phyloP scores from a whole-genome alignment of 164 flowering plant genomes.

The Macadamia tetraphylla region DNA sequence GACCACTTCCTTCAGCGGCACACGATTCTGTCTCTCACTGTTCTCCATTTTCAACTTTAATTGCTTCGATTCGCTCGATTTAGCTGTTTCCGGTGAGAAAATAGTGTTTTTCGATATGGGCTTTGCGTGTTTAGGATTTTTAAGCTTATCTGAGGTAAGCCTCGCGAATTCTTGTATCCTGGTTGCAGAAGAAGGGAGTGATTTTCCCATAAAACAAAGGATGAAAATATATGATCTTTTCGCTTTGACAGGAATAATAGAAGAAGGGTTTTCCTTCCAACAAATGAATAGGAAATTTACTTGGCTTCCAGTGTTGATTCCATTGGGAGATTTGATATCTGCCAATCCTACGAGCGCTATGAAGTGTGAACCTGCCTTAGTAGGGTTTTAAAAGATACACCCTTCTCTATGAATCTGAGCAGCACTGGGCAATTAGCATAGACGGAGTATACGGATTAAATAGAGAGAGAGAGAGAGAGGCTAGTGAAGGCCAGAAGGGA shows the following conservation, averaged over 20 bases:
- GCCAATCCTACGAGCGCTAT: not conserved
- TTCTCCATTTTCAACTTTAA: constrained; percentile 16
- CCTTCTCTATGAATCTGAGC: no score
- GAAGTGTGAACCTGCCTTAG: not conserved
- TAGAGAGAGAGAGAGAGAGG: no score
- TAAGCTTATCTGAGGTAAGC: constrained; percentile 7
- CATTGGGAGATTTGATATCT: not conserved
- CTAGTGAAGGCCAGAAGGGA: no score
- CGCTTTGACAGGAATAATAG: not conserved
- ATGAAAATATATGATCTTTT: no score
- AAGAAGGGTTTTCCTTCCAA: no score
- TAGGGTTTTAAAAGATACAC: not conserved
- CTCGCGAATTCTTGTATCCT: constrained; percentile 15
- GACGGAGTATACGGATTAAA: no score
- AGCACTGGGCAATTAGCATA: no score
- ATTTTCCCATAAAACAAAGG: constrained; percentile 28
- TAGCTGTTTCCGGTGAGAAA: constrained; percentile 5
- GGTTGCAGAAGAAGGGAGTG: constrained; percentile 16
- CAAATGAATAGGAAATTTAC: no score
- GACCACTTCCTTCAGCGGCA: constrained; percentile 65
- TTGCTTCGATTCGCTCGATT: constrained; percentile 6
- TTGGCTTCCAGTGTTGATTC: not conserved
- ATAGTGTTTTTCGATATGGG: constrained; percentile 13
- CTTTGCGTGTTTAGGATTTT: constrained; percentile 3
- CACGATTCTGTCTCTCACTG: constrained; percentile 16